Conservation (phyloP, 2,329 filamentous ascomycete genomes). For the Epichloe sibirici region DNA sequence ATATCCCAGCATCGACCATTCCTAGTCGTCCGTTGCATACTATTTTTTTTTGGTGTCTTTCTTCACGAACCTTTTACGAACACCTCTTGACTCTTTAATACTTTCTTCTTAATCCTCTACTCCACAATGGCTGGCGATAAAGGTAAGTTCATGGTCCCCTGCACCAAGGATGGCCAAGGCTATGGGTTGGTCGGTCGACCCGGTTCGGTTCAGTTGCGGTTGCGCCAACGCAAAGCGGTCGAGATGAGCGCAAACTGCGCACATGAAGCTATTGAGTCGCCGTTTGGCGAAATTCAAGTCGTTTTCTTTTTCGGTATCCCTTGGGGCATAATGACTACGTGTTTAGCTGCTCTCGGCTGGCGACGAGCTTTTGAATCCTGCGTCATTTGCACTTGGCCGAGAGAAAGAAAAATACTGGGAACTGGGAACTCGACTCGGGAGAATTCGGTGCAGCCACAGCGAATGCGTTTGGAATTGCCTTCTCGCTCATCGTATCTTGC, state of each 20-base stretch:
- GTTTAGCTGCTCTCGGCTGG: background rate
- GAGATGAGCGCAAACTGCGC: background rate
- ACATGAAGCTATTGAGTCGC: background rate
- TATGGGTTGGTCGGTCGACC: background rate
- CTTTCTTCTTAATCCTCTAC: conserved; percentile 7
- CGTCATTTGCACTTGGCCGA: background rate
- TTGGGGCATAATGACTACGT: background rate
- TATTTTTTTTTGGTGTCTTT: conserved; percentile 1
- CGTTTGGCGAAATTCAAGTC: background rate
- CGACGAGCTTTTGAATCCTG: background rate
- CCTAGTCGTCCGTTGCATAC: background rate
- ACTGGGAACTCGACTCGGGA: background rate
- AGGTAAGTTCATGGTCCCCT: conserved; percentile 21
- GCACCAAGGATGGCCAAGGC: background rate
- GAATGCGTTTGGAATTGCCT: background rate
- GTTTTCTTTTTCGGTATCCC: background rate
- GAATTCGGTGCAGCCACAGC: background rate
- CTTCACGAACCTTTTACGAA: conserved; percentile 6
- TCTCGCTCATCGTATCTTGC: background rate
- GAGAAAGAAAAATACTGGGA: background rate
- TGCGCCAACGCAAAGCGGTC: conserved; percentile 8
- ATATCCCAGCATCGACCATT: conserved; percentile 5
- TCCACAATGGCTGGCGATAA: conserved; percentile 30
- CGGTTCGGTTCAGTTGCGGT: conserved; percentile 10
- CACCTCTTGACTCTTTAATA: conserved; percentile 4